Conservation (phyloP, 2,329 filamentous ascomycete genomes). For the Tolypocladium capitatum region DNA sequence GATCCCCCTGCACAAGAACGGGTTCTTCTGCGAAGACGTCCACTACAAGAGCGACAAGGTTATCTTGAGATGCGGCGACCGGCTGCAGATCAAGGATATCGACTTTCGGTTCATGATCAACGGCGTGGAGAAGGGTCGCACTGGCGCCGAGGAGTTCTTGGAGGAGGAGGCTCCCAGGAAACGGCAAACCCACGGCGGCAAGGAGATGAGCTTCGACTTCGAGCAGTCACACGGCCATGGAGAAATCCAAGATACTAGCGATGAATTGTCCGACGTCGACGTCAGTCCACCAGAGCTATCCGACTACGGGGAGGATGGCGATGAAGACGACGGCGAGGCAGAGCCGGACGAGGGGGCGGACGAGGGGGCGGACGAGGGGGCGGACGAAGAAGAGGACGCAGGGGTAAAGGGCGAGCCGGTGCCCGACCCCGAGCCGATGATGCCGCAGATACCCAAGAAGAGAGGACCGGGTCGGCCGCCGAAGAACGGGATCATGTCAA, state of each 20-base stretch:
- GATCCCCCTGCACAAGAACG: constrained; percentile 47
- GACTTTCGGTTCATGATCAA: constrained; percentile 57
- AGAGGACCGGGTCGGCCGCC: constrained; percentile 70
- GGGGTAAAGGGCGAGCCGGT: constrained; percentile 17
- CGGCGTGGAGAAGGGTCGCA: constrained; percentile 41
- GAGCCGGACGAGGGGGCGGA: constrained; percentile 9
- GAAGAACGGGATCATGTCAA: constrained; percentile 74
- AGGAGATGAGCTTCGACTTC: constrained; percentile 64
- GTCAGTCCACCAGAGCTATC: constrained; percentile 27
- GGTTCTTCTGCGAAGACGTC: constrained; percentile 53
- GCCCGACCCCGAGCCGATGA: constrained; percentile 19
- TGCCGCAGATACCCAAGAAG: constrained; percentile 43
- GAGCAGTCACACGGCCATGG: constrained; percentile 47
- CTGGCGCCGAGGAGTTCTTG: constrained; percentile 42
- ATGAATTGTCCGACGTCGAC: constrained; percentile 33
- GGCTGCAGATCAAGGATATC: constrained; percentile 61
- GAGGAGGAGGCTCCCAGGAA: constrained; percentile 36
- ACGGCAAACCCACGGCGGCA: constrained; percentile 42
- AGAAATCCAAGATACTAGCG: constrained; percentile 42
- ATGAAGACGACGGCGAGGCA: constrained; percentile 13
- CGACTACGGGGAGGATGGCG: constrained; percentile 17
- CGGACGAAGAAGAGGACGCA: constrained; percentile 11
- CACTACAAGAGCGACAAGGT: constrained; percentile 42
- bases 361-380: constrained; percentile 8
- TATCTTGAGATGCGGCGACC: constrained; percentile 47